Base-by-base conservation (phyloP, 2,329 filamentous ascomycete genomes). In the Fusarium multiceps region DNA sequence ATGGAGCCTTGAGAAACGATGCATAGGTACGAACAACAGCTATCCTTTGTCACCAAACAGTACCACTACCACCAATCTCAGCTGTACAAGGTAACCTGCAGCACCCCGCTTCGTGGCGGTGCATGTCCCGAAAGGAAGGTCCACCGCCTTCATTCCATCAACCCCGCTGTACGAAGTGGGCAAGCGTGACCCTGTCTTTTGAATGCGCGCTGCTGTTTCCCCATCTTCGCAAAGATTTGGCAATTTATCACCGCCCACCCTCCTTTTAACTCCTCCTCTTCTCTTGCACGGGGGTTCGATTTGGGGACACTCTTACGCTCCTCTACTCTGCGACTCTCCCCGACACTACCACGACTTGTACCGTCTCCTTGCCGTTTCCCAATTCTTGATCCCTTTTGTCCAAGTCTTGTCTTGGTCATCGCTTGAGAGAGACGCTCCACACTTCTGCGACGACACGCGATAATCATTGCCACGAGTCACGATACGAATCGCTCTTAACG, bases 41-140 rank as follows among this genome's bases (percentile, higher is more conserved):
- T n/a, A 27, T 12, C 4, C 23, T 23, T 12, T n/a, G 21, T 28
- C 12, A 13, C 25, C 18, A 32, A 14, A 51, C n/a, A 51, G 32
- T 40, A 20, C 18, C 20, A 41, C 23, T 21, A 27, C 34, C 40
- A 20, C 32, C 18, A 21, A 41, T 21, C 34, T 28, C 9, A 9
- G 23, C 25, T 37, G 23, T 27, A 42, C 34, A 41, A 28, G 34
- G 25, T 42, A 25, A 25, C 30, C 32, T 21, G 42, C 42, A 49
- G 28, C 57, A 75, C 73, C 73, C 73, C 73, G 73, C 73, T 65
- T 58, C 72, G 73, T 75, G 73, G 73, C 73, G 68, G 72, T 75
- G 73, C 68, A 59, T 27, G 34, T 28, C 40, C 46, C 40, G 42
- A 53, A 68, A 47, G 59, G 47, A 60, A 56, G 50, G 34, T 56